Base-by-base conservation (phyloP, 352 stramenopile genomes). In the Pythium coloratum region DNA sequence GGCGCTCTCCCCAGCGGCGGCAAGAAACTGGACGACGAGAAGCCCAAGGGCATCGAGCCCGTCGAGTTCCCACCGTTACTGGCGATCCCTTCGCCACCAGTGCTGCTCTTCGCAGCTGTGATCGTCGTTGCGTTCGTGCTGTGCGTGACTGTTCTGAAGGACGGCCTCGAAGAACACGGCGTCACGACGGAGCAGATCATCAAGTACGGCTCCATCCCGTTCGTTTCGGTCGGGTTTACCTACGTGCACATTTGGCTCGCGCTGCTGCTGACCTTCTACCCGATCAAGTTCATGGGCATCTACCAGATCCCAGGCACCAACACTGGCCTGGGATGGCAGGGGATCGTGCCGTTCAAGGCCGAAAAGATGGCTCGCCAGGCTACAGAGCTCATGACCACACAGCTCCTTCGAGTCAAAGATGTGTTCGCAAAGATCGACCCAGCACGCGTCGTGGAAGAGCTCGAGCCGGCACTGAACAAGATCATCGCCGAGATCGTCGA, bases 231-330 rank as follows among this genome's bases (percentile, higher is more conserved):
- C 36, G 76, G 85, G 10, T 97, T 98, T 63, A 98, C 94, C 44
- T 99, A 98, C 66, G 72, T 97, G 38, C 97, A 98, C 73, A 99
- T 98, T 77, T 97, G 96, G 81, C 73, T 98, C 62, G 97, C 97
- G 46, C 77, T 99, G 3, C 99, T 95, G 80, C 98, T 98, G 91
- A 99, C 98, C 34, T 99, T 99, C 77, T 97, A 98, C 75, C 97
- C 97, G 6, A 81, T 99, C 38, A 75, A 98, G 50, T 99, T 98
- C 72, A 74, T 85, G 30, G 97, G 96, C 26, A 95, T 89, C 34
- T 75, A 96, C 62, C 92, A 96, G 76, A 90, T 94, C 67, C 84
- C 86, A 0, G 69, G 74, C 54, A 96, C 86, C 6, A 94, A 98
- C 73, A 97, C 93, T 67, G 96, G 96, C 7, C 66, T 98, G 4